These are phyloP conservation scores for Stephanodiscus triporus DNA, from an alignment of 108 stramenopile species.

Conservation along the genomic window DNA sequence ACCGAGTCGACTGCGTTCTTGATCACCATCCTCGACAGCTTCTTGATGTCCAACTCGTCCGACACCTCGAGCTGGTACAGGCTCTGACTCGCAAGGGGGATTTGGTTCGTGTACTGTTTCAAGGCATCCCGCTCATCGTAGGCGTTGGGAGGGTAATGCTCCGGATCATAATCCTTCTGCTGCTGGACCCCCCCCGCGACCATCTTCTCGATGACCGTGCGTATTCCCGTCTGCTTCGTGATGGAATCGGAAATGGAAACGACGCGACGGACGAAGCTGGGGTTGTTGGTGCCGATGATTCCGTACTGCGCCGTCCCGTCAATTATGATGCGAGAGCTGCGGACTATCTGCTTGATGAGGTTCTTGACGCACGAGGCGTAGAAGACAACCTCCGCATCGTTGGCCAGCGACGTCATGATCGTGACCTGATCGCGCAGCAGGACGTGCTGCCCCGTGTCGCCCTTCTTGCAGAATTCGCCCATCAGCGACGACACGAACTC, in stretches of 20 bases:
- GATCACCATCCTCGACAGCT: constrained; percentile 17
- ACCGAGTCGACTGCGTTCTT: constrained; percentile 36
- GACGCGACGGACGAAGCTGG: constrained; percentile 42
- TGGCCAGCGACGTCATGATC: constrained; percentile 52
- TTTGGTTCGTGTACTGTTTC: constrained; percentile 42
- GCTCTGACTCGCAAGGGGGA: constrained; percentile 41
- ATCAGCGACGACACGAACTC: constrained; percentile 18
- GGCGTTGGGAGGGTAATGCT: constrained; percentile 50
- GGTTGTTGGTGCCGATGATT: constrained; percentile 34
- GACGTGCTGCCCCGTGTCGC: constrained; percentile 32
- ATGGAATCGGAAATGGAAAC: constrained; percentile 32
- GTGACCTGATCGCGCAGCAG: constrained; percentile 43
- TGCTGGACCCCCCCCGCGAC: constrained; percentile 46
- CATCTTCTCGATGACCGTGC: constrained; percentile 47
- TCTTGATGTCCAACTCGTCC: constrained; percentile 29
- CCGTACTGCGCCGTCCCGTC: constrained; percentile 52
- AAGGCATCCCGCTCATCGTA: constrained; percentile 50
- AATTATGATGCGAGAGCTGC: constrained; percentile 46
- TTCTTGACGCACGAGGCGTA: constrained; percentile 33
- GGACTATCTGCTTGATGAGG: constrained; percentile 35
- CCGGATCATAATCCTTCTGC: constrained; percentile 45
- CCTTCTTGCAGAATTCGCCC: constrained; percentile 43
- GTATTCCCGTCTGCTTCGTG: constrained; percentile 47
- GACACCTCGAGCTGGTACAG: constrained; percentile 43
- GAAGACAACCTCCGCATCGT: constrained; percentile 34